Percentiles rank a stretch among this genome's conserved stretches.
phyloP scores from a whole-genome alignment of 1,284 basidiomycete species.

The Trametes sp. region DNA sequence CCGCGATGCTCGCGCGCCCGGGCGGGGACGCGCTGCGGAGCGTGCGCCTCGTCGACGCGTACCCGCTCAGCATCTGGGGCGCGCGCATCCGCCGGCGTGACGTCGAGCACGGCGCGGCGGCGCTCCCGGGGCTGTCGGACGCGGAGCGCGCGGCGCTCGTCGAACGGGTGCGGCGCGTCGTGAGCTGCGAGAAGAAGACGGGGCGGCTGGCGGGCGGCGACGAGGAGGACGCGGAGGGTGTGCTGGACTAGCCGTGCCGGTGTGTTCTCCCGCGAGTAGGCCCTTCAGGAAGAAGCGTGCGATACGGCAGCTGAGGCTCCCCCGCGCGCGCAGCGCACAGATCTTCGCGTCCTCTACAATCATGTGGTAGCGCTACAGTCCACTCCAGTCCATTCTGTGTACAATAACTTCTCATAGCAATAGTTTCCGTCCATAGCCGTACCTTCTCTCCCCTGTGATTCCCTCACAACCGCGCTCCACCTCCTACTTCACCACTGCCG shows the following conservation, averaged over 20 bases:
- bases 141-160: constrained; percentile 31
- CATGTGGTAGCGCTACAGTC: too few relatives aligned
- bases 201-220: constrained; percentile 65
- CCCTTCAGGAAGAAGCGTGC: too few relatives aligned
- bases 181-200: constrained; percentile 58
- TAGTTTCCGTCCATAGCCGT: too few relatives aligned
- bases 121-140: constrained; percentile 23
- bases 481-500: constrained; percentile 35
- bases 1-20: constrained; percentile 45
- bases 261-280: too few relatives aligned
- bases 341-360: too few relatives aligned
- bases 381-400: too few relatives aligned
- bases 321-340: too few relatives aligned
- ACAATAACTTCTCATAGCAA: too few relatives aligned
- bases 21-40: constrained; percentile 41
- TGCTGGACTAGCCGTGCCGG: constrained; percentile 28
- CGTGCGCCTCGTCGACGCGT: constrained; percentile 60
- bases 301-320: too few relatives aligned
- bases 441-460: too few relatives aligned
- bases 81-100: constrained; percentile 50
- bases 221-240: constrained; percentile 47
- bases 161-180: constrained; percentile 47
- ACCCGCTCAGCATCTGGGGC: constrained; percentile 65
- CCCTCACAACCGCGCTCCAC: constrained; percentile 13
- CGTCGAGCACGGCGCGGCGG: constrained; percentile 45